Conservation (phyloP, 768 basidiomycete species). For the Hygrophorus pudorinus region DNA sequence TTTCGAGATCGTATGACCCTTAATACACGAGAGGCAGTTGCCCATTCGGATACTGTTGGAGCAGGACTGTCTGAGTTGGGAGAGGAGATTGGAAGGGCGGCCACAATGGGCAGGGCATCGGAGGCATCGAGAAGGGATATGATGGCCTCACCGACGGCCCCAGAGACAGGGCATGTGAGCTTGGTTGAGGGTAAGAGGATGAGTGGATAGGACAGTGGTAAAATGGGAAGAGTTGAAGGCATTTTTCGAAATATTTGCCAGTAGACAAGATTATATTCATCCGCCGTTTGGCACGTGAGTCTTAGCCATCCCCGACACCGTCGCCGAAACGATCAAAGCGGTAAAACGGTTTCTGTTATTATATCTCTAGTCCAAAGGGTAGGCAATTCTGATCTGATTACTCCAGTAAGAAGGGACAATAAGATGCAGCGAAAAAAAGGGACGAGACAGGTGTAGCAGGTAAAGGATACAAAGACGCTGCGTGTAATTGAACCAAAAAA, state of each 20-base stretch:
- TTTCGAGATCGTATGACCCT: conserved; percentile 53
- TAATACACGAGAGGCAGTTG: conserved; percentile 61
- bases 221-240: conserved; percentile 49
- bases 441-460: conserved; percentile 1
- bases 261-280: no score
- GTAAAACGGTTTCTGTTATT: neutral
- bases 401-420: neutral
- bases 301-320: no score
- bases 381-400: conserved; percentile 8
- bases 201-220: conserved; percentile 61
- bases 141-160: conserved; percentile 52
- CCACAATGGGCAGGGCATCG: conserved; percentile 60
- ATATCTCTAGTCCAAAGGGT: neutral
- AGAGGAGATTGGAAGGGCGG: conserved; percentile 43
- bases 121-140: conserved; percentile 59
- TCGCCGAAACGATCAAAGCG: neutral
- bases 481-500: conserved; percentile 2
- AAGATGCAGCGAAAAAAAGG: conserved; percentile 1
- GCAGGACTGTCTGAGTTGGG: neutral
- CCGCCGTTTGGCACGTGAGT: no score
- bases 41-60: conserved; percentile 40
- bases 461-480: conserved; percentile 7
- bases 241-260: conserved; percentile 22
- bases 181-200: conserved; percentile 68
- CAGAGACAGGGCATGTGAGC: conserved; percentile 57